Base-by-base conservation (phyloP, 2,329 filamentous ascomycete species). In the Emergomyces pasteurianus region DNA sequence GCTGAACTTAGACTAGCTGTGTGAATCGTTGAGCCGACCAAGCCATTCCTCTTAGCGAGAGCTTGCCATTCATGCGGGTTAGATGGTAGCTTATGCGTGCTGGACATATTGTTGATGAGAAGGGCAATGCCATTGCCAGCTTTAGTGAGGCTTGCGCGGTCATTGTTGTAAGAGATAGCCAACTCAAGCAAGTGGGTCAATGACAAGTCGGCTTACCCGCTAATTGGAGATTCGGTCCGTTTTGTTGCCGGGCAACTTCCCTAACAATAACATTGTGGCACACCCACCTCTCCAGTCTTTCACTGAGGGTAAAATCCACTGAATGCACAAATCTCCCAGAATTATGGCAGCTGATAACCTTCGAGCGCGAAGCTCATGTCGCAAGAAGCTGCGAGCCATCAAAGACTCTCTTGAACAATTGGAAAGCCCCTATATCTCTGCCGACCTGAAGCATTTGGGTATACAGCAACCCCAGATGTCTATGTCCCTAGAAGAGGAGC, bases 361-460 rank as follows among this genome's bases (percentile, higher is more conserved):
- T 21, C 40, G 9, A 58, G 42, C 49, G 56, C n/a, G 40, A 42
- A 58, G 47, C 18, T 58, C 56, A 42, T 42, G 42, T 58, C 56
- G 42, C 23, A 49, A 49, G 56, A 58, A 28, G 40, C 56, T 58
- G 40, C 56, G 56, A 47, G 56, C 55, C 26, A 58, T 58, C 55
- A 58, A 31, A 31, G 26, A 43, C 36, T 58, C 56, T 21, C n/a
- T 58, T 46, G 38, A 58, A 34, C 56, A 47, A 47, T 46, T 49
- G 47, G 36, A 49, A 49, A 58, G 26, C 40, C 56, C 56, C 49
- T 58, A 49, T 47, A 2, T 58, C 56, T 58, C 56, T 58, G 56
- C 23, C 34, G 42, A 58, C 23, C 42, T 58, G 40, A 47, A 3
- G 23, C 26, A 34, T 31, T 47, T 58, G 40, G 36, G 38, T 34